Evolutionary conservation across 2,329 filamentous ascomycete species (phyloP).

Genomic region (Diaporthe sp.): DNA sequence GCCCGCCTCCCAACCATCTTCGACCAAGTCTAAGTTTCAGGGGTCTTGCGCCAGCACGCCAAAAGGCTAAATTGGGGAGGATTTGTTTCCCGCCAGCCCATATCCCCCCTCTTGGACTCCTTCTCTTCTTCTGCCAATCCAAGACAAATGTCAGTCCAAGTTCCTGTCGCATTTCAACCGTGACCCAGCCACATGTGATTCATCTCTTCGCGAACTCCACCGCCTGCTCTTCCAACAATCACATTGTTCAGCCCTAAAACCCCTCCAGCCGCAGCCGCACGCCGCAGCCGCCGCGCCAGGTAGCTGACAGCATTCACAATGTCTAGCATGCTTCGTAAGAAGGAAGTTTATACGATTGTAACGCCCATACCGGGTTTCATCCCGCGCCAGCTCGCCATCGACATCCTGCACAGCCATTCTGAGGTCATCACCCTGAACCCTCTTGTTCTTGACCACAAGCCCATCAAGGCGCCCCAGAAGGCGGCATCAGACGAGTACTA

Average conservation of each 20-base stretch:
- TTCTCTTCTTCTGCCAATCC: background rate
- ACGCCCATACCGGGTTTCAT: slow-evolving; percentile 80
- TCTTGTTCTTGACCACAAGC: slow-evolving; percentile 73
- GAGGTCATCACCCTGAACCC: slow-evolving; percentile 81
- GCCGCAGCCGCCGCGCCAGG: slow-evolving; percentile 3
- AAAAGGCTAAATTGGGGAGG: slow-evolving; percentile 10
- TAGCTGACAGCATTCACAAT: slow-evolving; percentile 38
- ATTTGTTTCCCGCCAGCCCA: background rate
- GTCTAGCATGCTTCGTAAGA: slow-evolving; percentile 69
- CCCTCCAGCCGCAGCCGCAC: background rate
- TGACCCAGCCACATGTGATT: slow-evolving; percentile 29
- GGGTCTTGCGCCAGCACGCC: background rate
- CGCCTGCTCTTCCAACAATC: background rate
- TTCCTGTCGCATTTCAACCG: slow-evolving; percentile 14
- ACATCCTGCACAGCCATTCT: slow-evolving; percentile 79
- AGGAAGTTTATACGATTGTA: slow-evolving; percentile 76
- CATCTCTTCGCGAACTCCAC: slow-evolving; percentile 18
- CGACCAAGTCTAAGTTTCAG: slow-evolving; percentile 23
- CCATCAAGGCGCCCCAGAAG: slow-evolving; percentile 76
- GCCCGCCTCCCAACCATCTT: background rate
- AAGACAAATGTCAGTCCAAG: slow-evolving; percentile 28
- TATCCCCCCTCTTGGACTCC: background rate
- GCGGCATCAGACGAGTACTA: slow-evolving; percentile 79
- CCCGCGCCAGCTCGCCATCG: slow-evolving; percentile 78
- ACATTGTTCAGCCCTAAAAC: background rate